Evolutionary conservation across 805 yeast species (phyloP), one percentile per base, ranked within the genome.

Genomic region (Yarrowia deformans): DNA sequence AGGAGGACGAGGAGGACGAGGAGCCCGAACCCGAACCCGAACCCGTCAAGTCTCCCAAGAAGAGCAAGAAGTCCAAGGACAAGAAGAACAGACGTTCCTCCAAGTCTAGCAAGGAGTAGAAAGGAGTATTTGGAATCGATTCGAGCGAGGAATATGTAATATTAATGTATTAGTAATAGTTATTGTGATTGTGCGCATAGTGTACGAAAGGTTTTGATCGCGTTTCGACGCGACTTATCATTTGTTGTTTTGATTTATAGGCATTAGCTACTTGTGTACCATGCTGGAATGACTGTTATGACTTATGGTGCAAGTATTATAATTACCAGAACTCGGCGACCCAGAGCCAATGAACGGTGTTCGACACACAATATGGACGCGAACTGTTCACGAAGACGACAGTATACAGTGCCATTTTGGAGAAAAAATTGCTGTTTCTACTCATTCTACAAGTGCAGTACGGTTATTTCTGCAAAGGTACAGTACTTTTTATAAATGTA

Each of bases 91-190:
- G 50, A n/a, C 49, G 32, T 8, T 45, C 49, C 29, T 45, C 49
- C 49, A 40, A 39, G 23, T 49, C 54, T 19, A 45, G 49, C 54
- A 56, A 56, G 64, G 49, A 56, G 49, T 56, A 56, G 29, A n/a
- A 0, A 16, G 39, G 49, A 23, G 23, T 6, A 29, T 16, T 4
- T 23, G 29, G 29, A 2, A 23, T 23, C 29, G 29, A 2, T 23
- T 23, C 29, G 49, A 4, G 6, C 8, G 48, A 32, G 12, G 40
- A 18, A 60, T 34, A 34, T 60, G 66, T 60, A 60, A 43, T 45
- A 43, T 43, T 60, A 60, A 60, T 60, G 66, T 60, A 60, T 45
- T 60, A 60, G 50, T 60, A 23, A 60, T 43, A 34, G 45, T 43
- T 29, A 34, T 60, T 18, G 66, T 42, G 40, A 18, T 5, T 23